phyloP scores from a whole-genome alignment of 169 alveolate genomes.

The Plasmodium gonderi region DNA sequence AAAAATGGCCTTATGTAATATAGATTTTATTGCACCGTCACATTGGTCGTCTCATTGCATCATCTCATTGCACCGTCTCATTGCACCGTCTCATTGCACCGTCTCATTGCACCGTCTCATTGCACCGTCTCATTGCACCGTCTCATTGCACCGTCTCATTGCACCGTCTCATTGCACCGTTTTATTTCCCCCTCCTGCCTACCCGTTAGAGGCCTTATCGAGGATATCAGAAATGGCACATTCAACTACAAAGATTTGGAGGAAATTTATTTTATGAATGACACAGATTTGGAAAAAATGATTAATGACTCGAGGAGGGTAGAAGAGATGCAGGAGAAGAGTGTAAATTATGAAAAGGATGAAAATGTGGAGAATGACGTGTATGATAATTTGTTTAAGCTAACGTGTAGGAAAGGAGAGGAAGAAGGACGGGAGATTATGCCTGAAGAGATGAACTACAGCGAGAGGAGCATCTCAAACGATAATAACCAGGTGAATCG shows the following conservation, averaged over 20 bases:
- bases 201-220: constrained; percentile 18
- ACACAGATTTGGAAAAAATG: constrained; percentile 13
- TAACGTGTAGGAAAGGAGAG: too few species aligned
- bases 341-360: not conserved
- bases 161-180: not conserved
- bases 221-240: constrained; percentile 34
- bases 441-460: not conserved
- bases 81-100: too few species aligned
- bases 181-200: not conserved
- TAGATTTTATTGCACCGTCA: too few species aligned
- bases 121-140: too few species aligned
- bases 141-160: not conserved
- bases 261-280: constrained; percentile 59
- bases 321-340: constrained; percentile 2
- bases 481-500: not conserved
- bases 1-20: too few species aligned
- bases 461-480: not conserved
- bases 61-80: too few species aligned
- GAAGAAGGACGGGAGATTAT: not conserved
- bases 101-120: too few species aligned
- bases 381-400: too few species aligned
- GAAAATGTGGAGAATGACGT: not conserved
- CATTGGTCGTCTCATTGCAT: too few species aligned
- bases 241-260: constrained; percentile 43
- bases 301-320: not conserved